These are phyloP conservation scores for Chiua virens DNA, from an alignment of 768 basidiomycete species.

Conservation along the genomic window DNA sequence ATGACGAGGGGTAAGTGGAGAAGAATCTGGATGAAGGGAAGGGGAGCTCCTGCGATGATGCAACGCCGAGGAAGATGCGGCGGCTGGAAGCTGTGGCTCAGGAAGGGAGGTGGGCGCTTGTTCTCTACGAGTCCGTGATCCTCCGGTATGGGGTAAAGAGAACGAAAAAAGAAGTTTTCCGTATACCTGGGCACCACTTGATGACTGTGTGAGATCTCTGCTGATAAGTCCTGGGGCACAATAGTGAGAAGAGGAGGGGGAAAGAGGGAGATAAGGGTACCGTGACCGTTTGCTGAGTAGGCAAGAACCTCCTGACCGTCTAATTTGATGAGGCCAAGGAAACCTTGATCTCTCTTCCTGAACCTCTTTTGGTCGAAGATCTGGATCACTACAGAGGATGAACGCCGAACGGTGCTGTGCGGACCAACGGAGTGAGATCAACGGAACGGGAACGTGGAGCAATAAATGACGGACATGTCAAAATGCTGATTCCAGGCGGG, in stretches of 20 bases:
- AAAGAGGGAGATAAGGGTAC: constrained; percentile 25
- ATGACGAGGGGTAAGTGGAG: constrained; percentile 15
- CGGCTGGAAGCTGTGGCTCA: constrained; percentile 13
- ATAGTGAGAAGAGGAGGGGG: constrained; percentile 1
- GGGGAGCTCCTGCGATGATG: constrained; percentile 23
- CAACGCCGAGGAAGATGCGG: constrained; percentile 9
- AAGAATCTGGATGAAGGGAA: constrained; percentile 19
- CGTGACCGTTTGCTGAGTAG: constrained; percentile 46
- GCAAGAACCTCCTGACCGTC: constrained; percentile 53
- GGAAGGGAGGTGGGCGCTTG: constrained; percentile 18
- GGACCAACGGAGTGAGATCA: constrained; percentile 1
- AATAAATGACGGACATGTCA: constrained; percentile 62
- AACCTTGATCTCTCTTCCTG: constrained; percentile 83
- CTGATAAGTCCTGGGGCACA: constrained; percentile 60
- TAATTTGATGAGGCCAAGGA: constrained; percentile 59
- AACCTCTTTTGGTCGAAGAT: constrained; percentile 91
- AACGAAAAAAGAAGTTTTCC: constrained; percentile 77
- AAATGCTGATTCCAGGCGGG: constrained; percentile 87
- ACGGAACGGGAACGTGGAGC: neutral
- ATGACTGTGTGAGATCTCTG: constrained; percentile 48
- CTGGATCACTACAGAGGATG: constrained; percentile 78
- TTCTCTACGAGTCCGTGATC: constrained; percentile 17
- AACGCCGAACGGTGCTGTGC: constrained; percentile 64
- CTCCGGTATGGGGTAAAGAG: constrained; percentile 38
- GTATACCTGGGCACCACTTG: constrained; percentile 53